Conservation (phyloP, 768 basidiomycete species). For the Psilocybe sp. region DNA sequence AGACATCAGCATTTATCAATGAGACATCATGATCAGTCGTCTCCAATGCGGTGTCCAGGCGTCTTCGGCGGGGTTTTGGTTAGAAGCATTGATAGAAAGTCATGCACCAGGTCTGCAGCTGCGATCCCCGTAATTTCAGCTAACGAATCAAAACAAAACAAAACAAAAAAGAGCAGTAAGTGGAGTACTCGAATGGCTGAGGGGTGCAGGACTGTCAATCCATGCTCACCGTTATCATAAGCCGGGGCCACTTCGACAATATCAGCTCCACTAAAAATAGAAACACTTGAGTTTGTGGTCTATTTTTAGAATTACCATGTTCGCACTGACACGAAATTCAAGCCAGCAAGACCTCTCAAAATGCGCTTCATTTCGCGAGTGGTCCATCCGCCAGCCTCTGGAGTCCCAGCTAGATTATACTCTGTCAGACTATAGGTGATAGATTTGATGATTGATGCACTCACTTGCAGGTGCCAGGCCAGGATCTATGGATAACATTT, state of each 20-base stretch:
- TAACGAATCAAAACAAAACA: too few relatives aligned
- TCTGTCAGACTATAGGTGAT: conserved; percentile 1
- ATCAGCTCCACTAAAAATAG: conserved; percentile 54
- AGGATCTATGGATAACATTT: conserved; percentile 49
- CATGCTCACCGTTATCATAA: conserved; percentile 61
- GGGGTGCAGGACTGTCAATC: too few relatives aligned
- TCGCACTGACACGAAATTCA: conserved; percentile 73
- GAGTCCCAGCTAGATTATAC: conserved; percentile 63
- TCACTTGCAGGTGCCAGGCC: conserved; percentile 75
- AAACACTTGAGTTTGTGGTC: not conserved
- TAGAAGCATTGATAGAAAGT: conserved; percentile 63
- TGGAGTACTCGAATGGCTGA: too few relatives aligned
- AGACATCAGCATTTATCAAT: too few relatives aligned
- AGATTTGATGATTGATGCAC: conserved; percentile 20
- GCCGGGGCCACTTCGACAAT: conserved; percentile 74
- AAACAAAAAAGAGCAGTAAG: too few relatives aligned
- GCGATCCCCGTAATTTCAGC: conserved; percentile 69
- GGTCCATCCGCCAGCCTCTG: conserved; percentile 85
- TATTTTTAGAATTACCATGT: not conserved
- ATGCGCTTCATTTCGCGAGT: conserved; percentile 79
- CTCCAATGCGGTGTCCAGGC: conserved; percentile 12
- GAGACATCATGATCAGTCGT: not conserved
- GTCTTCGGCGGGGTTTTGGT: conserved; percentile 32
- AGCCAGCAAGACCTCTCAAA: conserved; percentile 71
- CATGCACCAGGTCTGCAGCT: conserved; percentile 67